Percentiles rank a stretch among this genome's conserved stretches.
Conservation (phyloP, 2,329 filamentous ascomycete genomes). For the Alternaria sp. region DNA sequence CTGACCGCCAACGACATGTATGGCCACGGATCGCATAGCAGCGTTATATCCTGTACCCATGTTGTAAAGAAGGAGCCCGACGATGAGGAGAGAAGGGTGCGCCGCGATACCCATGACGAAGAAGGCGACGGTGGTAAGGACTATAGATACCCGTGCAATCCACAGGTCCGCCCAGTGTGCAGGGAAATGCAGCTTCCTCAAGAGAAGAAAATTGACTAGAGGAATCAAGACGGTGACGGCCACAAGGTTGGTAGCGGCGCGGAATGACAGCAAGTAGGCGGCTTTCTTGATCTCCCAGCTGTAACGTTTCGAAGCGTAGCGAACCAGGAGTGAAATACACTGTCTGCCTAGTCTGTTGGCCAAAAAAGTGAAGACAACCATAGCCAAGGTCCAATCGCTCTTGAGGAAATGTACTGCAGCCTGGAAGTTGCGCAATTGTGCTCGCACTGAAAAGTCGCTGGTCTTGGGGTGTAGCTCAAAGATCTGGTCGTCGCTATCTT, state of each 20-base stretch:
- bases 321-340: constrained; percentile 57
- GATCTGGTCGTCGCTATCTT: constrained; percentile 20
- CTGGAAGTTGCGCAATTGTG: constrained; percentile 46
- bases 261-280: constrained; percentile 55
- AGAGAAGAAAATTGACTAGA: constrained; percentile 49
- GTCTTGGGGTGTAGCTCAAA: constrained; percentile 29
- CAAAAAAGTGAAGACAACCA: constrained; percentile 56
- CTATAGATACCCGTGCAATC: constrained; percentile 56
- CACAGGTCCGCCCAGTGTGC: constrained; percentile 56
- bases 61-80: constrained; percentile 58
- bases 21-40: constrained; percentile 57
- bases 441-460: constrained; percentile 32
- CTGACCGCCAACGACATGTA: constrained; percentile 58
- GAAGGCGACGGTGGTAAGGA: constrained; percentile 55
- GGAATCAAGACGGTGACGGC: constrained; percentile 59
- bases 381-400: constrained; percentile 53
- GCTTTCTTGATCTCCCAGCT: constrained; percentile 57
- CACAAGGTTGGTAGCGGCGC: constrained; percentile 58
- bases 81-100: constrained; percentile 52
- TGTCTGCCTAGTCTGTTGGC: constrained; percentile 59
- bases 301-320: constrained; percentile 62
- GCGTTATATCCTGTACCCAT: constrained; percentile 59
- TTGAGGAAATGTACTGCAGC: constrained; percentile 52
- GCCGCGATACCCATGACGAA: constrained; percentile 58
- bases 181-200: constrained; percentile 47